A percentile compares a stretch with the other conserved stretches of the same genome.
phyloP scores from a whole-genome alignment of 1,139 yeast genomes.

The Candida anutae region DNA sequence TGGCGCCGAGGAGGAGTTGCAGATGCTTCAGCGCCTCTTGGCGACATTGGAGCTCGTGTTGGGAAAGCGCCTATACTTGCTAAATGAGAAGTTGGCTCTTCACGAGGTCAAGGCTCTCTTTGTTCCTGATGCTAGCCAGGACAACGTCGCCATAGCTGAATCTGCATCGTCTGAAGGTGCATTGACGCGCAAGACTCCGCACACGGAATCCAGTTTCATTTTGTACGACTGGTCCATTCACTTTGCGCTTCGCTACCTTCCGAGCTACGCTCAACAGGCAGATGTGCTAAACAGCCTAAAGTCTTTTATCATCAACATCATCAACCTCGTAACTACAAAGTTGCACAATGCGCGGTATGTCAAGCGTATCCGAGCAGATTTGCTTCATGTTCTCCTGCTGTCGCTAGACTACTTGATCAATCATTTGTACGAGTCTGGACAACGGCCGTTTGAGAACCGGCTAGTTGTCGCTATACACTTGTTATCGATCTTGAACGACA shows the following conservation, averaged over 20 bases:
- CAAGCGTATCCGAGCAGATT: conserved; percentile 5
- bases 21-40: conserved; percentile 14
- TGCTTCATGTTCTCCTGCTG: conserved; percentile 3
- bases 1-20: conserved; percentile 2
- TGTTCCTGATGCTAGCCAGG: conserved; percentile 2
- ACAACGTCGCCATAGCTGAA: background rate
- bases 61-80: conserved; percentile 18
- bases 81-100: conserved; percentile 13
- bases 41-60: conserved; percentile 25
- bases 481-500: conserved; percentile 30
- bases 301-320: conserved; percentile 22
- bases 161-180: background rate
- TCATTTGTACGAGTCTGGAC: conserved; percentile 4
- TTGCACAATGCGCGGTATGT: conserved; percentile 21
- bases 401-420: conserved; percentile 4
- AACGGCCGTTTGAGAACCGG: conserved; percentile 1
- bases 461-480: conserved; percentile 17
- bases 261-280: conserved; percentile 9
- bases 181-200: no score
- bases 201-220: conserved; percentile 2
- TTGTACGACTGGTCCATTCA: conserved; percentile 27
- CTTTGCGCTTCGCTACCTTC: conserved; percentile 20
- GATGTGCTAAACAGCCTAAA: conserved; percentile 18
- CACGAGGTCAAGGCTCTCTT: conserved; percentile 6
- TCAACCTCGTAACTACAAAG: conserved; percentile 23